phyloP scores from a whole-genome alignment of 352 stramenopile species.

The Pythium inflatum region DNA sequence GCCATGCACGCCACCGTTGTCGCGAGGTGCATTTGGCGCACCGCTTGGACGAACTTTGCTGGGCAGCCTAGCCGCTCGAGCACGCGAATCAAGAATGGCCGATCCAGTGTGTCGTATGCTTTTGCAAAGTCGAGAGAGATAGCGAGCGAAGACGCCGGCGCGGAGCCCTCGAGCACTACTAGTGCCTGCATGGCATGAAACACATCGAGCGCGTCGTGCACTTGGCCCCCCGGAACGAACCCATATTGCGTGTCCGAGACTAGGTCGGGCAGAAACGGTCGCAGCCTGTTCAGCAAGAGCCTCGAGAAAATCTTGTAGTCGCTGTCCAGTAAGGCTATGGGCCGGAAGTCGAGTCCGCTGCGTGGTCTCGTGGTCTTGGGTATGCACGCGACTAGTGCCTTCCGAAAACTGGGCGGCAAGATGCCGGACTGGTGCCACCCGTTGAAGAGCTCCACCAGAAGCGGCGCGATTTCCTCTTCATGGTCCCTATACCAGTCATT shows the following conservation, averaged over 20 bases:
- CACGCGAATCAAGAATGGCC: neutral
- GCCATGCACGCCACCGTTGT: neutral
- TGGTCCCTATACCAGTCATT: slow-evolving; percentile 28
- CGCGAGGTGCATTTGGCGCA: neutral
- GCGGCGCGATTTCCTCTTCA: neutral
- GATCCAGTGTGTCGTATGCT: slow-evolving; percentile 5
- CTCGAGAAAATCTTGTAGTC: slow-evolving; percentile 1
- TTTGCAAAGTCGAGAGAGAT: slow-evolving; percentile 7
- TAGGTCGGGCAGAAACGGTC: neutral
- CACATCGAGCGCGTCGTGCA: slow-evolving; percentile 4
- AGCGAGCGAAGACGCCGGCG: neutral
- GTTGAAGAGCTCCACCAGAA: slow-evolving; percentile 16
- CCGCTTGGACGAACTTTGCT: neutral
- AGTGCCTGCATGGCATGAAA: neutral
- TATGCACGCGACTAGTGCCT: neutral
- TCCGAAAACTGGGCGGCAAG: slow-evolving; percentile 6
- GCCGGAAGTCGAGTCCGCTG: neutral
- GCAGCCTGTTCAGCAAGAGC: neutral
- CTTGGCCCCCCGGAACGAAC: neutral
- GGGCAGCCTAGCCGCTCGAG: neutral
- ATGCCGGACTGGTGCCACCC: neutral
- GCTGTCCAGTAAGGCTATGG: neutral
- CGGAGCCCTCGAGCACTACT: neutral
- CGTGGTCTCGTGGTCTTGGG: neutral
- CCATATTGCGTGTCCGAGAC: neutral